Conservation (phyloP, 2,329 filamentous ascomycete species). For the Diaporthe caulivora region DNA sequence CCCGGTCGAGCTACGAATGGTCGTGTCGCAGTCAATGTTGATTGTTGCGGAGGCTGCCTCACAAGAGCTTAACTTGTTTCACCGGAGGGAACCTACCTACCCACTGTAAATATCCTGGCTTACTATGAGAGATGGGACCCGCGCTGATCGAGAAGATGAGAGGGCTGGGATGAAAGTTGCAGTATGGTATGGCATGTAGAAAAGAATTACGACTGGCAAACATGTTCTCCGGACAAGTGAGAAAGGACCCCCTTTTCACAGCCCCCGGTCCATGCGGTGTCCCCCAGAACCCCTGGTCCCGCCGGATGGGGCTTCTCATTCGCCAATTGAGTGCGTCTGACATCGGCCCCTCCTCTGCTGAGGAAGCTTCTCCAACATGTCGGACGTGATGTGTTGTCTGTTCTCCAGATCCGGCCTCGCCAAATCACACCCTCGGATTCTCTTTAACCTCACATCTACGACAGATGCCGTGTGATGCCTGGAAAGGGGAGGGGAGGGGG, state of each 20-base stretch:
- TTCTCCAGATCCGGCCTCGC: constrained; percentile 1
- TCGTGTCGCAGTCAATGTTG: background rate
- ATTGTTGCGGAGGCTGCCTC: background rate
- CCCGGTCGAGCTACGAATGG: background rate
- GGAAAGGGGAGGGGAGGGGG: too few relatives aligned
- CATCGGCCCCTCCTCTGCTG: constrained; percentile 15
- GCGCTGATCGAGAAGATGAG: background rate
- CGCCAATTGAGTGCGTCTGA: constrained; percentile 20
- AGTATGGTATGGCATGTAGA: too few relatives aligned
- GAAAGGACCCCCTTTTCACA: constrained; percentile 2
- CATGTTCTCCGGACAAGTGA: background rate
- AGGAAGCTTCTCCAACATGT: background rate
- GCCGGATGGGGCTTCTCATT: background rate
- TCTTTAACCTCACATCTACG: background rate
- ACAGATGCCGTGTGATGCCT: background rate
- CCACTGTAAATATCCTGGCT: too few relatives aligned
- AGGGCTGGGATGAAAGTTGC: background rate
- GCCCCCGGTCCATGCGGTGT: constrained; percentile 17
- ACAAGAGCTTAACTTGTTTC: background rate
- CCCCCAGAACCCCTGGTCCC: background rate
- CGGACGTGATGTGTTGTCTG: constrained; percentile 16
- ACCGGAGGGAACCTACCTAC: background rate
- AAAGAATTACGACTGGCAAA: constrained; percentile 1
- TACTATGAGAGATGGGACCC: too few relatives aligned
- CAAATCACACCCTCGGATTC: constrained; percentile 17